These are phyloP conservation scores for Rhizopogon roseolus DNA, from an alignment of 768 basidiomycete genomes.

Conservation along the genomic window DNA sequence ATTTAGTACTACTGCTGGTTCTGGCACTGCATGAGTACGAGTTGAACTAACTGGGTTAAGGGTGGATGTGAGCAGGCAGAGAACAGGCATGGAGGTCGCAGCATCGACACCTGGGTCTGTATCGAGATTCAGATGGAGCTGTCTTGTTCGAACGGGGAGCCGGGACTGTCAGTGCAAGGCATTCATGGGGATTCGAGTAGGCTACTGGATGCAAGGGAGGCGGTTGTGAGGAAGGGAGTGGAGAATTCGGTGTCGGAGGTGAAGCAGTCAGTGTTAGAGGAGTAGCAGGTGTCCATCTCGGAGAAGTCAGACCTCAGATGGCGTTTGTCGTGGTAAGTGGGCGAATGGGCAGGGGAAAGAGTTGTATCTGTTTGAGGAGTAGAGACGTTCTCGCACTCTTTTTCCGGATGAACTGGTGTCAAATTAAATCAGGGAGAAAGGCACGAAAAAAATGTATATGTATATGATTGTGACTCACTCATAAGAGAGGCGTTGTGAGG, in stretches of 20 bases:
- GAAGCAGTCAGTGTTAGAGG: conserved; percentile 5
- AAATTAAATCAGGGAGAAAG: conserved; percentile 6
- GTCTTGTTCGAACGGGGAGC: neutral
- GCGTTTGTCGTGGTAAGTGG: neutral
- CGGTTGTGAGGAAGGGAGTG: conserved; percentile 11
- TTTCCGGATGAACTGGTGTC: conserved; percentile 1
- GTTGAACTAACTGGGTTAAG: too few relatives aligned
- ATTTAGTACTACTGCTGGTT: too few relatives aligned
- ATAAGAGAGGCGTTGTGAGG: conserved; percentile 55
- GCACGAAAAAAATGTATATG: neutral
- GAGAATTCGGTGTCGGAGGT: conserved; percentile 7
- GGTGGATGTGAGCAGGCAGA: too few relatives aligned
- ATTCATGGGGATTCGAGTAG: conserved; percentile 5
- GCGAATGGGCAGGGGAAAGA: neutral
- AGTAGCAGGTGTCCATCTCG: neutral
- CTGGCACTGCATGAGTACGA: too few relatives aligned
- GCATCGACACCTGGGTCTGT: conserved; percentile 6
- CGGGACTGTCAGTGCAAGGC: neutral
- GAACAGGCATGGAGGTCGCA: neutral
- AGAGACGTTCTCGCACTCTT: neutral
- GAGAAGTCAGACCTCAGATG: neutral
- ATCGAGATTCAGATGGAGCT: conserved; percentile 7
- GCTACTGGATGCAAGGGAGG: conserved; percentile 7
- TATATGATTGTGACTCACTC: conserved; percentile 43
- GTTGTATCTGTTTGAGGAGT: neutral